Evolutionary conservation across 257 asterid genomes (phyloP), one percentile per base, ranked within the genome.

Genomic region (Petunia axillaris): DNA sequence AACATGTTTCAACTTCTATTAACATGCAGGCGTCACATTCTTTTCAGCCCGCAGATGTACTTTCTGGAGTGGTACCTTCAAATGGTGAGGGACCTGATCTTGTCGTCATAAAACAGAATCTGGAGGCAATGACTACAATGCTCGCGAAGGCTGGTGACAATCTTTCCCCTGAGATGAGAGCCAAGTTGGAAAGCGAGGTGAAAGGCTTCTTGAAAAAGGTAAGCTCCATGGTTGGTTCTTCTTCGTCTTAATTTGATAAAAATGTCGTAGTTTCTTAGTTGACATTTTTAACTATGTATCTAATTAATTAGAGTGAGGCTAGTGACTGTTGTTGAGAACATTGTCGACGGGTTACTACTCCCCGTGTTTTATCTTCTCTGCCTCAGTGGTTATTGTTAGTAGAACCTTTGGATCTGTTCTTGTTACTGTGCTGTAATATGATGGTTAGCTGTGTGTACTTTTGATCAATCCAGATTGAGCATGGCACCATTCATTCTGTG

Each of bases 151-250:
- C 89, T 10, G 99, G 98, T 35, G 78, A 84, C 54, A 88, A 44
- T 77, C 79, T 95, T 57, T 80, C 93, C 3, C 84, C 90, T 0
- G 95, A 91, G 84, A 81, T 67, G 87, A 95, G 89, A 68, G 84
- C 87, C 64, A 86, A 85, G 88, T 79, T 93, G 88, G 97, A 95
- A 90, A 86, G 82, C 3, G 96, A 92, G 90, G 89, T 95, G 77
- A 83, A 87, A 65, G 86, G 74, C 58, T 86, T 95, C 75, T 89
- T 92, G 58, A 79, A 83, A 38, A 93, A 88, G 82, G 82, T 91
- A 80, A 86, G 84, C 87, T 64, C 90, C n/a, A 75, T 84, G 89
- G 82, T 73, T 5, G 88, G 88, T 50, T 36, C 90, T 73, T 79
- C 94, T 50, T 88, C 88, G 3, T 73, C 89, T 3, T 87, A 86